phyloP scores from a whole-genome alignment of 495 filamentous ascomycete species.

The Annulohypoxylon maeteangense region DNA sequence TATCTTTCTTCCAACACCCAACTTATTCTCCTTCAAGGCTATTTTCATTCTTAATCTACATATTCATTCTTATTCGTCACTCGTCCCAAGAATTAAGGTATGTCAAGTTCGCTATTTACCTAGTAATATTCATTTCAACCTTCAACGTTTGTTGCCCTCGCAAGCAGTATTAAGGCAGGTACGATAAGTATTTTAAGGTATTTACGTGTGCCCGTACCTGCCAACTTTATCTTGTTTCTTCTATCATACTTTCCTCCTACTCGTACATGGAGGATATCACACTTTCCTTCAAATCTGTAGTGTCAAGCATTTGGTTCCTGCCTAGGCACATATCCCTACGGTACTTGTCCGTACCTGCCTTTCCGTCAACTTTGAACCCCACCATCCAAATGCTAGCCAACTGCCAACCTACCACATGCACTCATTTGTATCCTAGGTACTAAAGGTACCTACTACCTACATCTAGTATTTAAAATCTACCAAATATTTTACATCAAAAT shows the following conservation, averaged over 20 bases:
- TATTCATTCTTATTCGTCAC: neutral
- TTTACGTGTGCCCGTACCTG: neutral
- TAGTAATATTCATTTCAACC: neutral
- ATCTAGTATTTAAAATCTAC: neutral
- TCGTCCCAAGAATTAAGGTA: neutral
- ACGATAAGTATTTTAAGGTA: neutral
- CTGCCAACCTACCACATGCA: neutral
- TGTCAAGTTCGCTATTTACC: neutral
- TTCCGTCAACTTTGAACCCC: neutral
- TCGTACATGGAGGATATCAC: neutral
- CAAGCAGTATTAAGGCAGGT: neutral
- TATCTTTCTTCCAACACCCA: neutral
- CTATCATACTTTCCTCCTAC: neutral
- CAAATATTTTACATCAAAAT: neutral
- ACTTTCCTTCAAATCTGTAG: neutral
- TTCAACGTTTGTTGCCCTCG: constrained; percentile 2
- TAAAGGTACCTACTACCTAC: neutral
- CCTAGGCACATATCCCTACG: neutral
- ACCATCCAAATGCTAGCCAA: neutral
- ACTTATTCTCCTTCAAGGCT: neutral
- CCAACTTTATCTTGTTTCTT: neutral
- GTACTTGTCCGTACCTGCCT: constrained; percentile 6
- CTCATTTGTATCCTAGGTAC: neutral
- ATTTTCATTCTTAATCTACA: neutral
- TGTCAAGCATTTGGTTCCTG: neutral